A percentile compares a stretch with the other conserved stretches of the same genome.
Conservation (phyloP, 2,329 filamentous ascomycete genomes). For the Xylariaceae sp. region DNA sequence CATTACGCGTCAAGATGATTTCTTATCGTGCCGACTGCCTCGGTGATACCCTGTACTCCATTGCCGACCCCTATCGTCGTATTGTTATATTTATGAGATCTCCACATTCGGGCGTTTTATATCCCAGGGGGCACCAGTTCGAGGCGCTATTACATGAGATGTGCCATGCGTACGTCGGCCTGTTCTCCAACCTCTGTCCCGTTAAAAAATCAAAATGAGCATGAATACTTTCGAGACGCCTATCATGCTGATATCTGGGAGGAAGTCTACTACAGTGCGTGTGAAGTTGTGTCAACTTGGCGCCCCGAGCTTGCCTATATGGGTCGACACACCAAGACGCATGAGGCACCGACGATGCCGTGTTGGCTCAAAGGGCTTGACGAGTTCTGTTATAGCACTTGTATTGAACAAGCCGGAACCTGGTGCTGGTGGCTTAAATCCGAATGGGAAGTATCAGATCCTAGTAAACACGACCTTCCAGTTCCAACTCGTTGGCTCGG, state of each 20-base stretch:
- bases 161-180: background rate
- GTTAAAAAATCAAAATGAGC: background rate
- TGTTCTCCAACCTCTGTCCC: background rate
- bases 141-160: background rate
- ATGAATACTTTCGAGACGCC: background rate
- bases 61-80: background rate
- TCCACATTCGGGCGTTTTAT: background rate
- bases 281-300: background rate
- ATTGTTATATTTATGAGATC: background rate
- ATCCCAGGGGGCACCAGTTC: background rate
- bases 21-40: background rate
- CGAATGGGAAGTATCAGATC: background rate
- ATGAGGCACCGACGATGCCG: too few species aligned
- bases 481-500: background rate
- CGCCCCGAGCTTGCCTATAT: background rate
- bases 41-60: background rate
- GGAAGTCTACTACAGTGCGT: background rate
- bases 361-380: too few species aligned
- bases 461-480: too few species aligned
- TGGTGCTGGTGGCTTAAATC: background rate
- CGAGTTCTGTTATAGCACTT: too few species aligned
- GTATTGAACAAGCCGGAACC: too few species aligned
- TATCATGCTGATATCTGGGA: background rate
- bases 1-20: background rate
- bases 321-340: background rate